Percentiles rank a stretch among this genome's conserved stretches.
Conservation (phyloP, 176 grass and related monocot species). For the Saccharum spontaneum region DNA sequence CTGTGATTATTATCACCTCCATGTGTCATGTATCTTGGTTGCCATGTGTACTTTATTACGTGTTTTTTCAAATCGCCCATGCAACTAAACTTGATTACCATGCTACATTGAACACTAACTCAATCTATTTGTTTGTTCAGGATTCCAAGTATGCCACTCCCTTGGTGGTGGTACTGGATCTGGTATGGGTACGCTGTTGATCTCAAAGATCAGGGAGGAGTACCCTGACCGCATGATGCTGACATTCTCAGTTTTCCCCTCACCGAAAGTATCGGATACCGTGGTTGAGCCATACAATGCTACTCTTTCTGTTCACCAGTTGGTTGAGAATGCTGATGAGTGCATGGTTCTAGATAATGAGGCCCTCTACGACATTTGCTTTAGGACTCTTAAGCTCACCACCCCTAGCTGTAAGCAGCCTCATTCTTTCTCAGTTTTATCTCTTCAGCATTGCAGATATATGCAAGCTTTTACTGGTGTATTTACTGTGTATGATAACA, state of each 20-base stretch:
- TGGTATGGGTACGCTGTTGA: slow-evolving; percentile 75
- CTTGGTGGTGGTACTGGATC: slow-evolving; percentile 81
- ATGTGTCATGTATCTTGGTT: background rate
- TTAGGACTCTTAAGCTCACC: slow-evolving; percentile 71
- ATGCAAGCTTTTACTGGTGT: background rate
- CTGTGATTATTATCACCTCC: background rate
- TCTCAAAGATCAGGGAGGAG: slow-evolving; percentile 84
- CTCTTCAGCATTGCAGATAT: background rate
- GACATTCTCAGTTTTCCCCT: slow-evolving; percentile 73
- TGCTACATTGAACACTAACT: background rate
- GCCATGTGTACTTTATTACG: background rate
- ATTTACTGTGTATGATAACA: background rate
- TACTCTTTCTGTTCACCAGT: slow-evolving; percentile 71
- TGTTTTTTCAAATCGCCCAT: background rate
- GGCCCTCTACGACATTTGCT: slow-evolving; percentile 72
- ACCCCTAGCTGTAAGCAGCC: slow-evolving; percentile 61
- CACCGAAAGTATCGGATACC: slow-evolving; percentile 72
- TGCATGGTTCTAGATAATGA: slow-evolving; percentile 83
- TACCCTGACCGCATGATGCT: slow-evolving; percentile 84
- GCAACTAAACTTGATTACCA: background rate
- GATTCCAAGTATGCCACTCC: slow-evolving; percentile 69
- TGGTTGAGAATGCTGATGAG: slow-evolving; percentile 82
- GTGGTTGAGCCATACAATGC: slow-evolving; percentile 82
- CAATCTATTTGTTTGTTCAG: slow-evolving; percentile 37
- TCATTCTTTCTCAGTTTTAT: background rate